Evolutionary conservation across 495 filamentous ascomycete genomes (phyloP).

Genomic region (Haplographium delicatum): DNA sequence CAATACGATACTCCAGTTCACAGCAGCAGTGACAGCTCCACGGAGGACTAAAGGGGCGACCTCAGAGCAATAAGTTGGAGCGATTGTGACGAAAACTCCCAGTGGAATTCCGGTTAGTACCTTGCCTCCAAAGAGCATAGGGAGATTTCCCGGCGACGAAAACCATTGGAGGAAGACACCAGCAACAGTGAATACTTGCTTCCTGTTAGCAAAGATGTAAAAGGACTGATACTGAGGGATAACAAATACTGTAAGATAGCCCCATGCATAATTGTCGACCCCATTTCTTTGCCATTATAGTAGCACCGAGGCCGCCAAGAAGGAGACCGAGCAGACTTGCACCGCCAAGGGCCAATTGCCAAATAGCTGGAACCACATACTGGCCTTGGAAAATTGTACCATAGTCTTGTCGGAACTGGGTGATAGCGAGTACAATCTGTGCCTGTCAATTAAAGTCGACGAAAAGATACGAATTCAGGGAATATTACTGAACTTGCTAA

Average conservation of each 20-base stretch:
- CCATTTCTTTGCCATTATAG: slow-evolving; percentile 8
- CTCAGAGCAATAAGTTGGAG: slow-evolving; percentile 16
- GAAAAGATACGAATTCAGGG: not conserved
- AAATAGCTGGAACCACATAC: slow-evolving; percentile 13
- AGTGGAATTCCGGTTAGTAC: slow-evolving; percentile 16
- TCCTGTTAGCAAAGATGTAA: not conserved
- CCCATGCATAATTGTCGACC: slow-evolving; percentile 15
- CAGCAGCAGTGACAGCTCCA: slow-evolving; percentile 56
- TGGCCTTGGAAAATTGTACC: not conserved
- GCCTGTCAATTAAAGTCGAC: not conserved
- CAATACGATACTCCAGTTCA: slow-evolving; percentile 59
- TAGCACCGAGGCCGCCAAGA: slow-evolving; percentile 9
- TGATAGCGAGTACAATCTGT: slow-evolving; percentile 16
- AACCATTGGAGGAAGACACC: slow-evolving; percentile 18
- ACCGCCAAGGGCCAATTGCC: slow-evolving; percentile 9
- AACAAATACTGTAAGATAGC: slow-evolving; percentile 3
- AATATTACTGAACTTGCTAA: slow-evolving; percentile 11
- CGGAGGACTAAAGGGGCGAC: slow-evolving; percentile 13
- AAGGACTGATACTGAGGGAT: not conserved
- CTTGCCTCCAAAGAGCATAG: slow-evolving; percentile 13
- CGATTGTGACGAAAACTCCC: slow-evolving; percentile 15
- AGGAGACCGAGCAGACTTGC: slow-evolving; percentile 11
- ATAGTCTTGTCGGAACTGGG: slow-evolving; percentile 16
- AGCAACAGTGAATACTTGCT: slow-evolving; percentile 8
- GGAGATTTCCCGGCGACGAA: slow-evolving; percentile 1